Base-by-base conservation (phyloP, 352 stramenopile species). In the Peronosclerospora sorghi region DNA sequence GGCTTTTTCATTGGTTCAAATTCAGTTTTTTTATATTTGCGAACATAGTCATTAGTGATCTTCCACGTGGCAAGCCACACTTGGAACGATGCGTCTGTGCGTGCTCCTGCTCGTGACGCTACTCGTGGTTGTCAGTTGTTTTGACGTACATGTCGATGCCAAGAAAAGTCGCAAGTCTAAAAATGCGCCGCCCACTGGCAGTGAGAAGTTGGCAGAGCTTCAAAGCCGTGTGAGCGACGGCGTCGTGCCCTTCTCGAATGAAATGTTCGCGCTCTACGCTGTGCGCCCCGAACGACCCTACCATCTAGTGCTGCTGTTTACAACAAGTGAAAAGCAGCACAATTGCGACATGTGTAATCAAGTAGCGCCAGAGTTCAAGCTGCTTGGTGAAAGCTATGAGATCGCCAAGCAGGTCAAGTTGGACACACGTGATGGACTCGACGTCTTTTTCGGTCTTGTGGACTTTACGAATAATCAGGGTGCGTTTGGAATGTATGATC, bases 231-330 rank as follows among this genome's bases (percentile, higher is more conserved):
- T 80, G 51, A 63, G 65, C 27, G 65, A 85, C 37, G 73, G 73
- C 37, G 59, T 88, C 30, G 43, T 92, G 27, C 41, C 64, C 32
- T 76, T 92, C 37, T 71, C 56, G 10, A 51, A 27, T 41, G 69
- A 85, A 1, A 55, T 62, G 14, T 92, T 82, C 52, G 51, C 65
- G 8, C 60, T 73, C 44, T 72, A 76, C 21, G 75, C 68, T 12
- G 34, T 71, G 40, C 73, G 73, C 1, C 68, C 79, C 0, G 75
- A 89, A 36, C 76, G 79, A 21, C 79, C 79, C 35, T 92, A 89
- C 59, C 79, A 92, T 44, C 34, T 88, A 18, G 59, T 92, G 42
- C 47, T 89, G 32, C 53, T 92, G 28, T 83, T 86, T 58, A 92
- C 79, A 32, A 73, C 74, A n/a, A 62, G 67, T 6, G 64, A 60